Percentiles rank a stretch among this genome's conserved stretches.
Evolutionary conservation across 768 basidiomycete species (phyloP).

Genomic region (Termitomyces sp.): DNA sequence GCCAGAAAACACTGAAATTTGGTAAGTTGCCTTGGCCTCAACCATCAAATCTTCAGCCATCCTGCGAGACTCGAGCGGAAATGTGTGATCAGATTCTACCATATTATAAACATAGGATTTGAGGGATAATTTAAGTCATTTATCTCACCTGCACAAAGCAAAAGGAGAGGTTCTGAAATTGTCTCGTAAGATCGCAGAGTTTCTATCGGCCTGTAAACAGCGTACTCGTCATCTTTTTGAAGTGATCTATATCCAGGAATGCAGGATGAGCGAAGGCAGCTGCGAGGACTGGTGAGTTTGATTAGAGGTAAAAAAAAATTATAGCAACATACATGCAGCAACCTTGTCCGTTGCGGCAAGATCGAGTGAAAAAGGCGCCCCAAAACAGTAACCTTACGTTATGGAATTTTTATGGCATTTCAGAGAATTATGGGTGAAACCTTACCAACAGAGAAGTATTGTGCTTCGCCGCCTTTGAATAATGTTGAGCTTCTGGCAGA

Average conservation of each 20-base stretch:
- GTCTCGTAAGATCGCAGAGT: not conserved
- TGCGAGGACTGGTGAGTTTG: constrained; percentile 13
- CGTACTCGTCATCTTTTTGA: constrained; percentile 43
- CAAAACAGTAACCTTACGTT: constrained; percentile 51
- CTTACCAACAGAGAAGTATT: constrained; percentile 43
- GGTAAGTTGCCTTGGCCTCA: constrained; percentile 44
- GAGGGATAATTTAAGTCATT: not conserved
- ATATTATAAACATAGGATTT: not conserved
- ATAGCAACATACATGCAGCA: constrained; percentile 32
- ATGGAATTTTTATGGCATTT: not conserved
- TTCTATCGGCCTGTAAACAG: not conserved
- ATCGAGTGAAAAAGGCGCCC: constrained; percentile 45
- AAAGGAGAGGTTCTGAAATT: constrained; percentile 42
- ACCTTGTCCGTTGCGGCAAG: constrained; percentile 39
- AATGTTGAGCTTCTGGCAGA: not conserved
- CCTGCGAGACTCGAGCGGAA: constrained; percentile 46
- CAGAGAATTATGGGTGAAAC: not conserved
- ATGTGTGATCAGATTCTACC: constrained; percentile 49
- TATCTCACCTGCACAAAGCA: constrained; percentile 47
- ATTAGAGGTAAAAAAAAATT: not conserved
- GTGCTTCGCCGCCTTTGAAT: constrained; percentile 20
- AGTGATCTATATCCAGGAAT: constrained; percentile 38
- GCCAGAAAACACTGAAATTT: constrained; percentile 53
- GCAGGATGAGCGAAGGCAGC: constrained; percentile 56
- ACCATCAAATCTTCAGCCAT: constrained; percentile 52